These are phyloP conservation scores for Pachyrhizus erosus DNA, from an alignment of 306 rosid genomes.

Conservation along the genomic window DNA sequence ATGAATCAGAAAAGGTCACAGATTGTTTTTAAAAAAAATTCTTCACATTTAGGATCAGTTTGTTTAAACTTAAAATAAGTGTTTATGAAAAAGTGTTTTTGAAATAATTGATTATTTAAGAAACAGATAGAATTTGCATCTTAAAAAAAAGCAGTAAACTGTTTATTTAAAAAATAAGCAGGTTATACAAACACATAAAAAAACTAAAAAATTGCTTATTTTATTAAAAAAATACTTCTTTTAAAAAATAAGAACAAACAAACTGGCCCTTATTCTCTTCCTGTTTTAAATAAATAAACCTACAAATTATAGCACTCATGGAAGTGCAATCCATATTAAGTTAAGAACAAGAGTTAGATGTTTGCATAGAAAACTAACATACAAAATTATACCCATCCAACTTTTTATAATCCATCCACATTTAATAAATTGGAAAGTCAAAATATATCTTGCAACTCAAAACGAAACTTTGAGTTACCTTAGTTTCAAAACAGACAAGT, in stretches of 20 bases:
- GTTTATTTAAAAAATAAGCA: no score
- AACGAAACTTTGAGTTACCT: not conserved
- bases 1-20: slow-evolving; percentile 12
- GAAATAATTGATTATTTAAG: no score
- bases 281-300: not conserved
- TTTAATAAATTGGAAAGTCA: slow-evolving; percentile 6
- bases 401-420: not conserved
- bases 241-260: no score
- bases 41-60: no score
- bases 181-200: no score
- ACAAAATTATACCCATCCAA: slow-evolving; percentile 7
- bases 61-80: no score
- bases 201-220: no score
- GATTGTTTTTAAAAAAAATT: not conserved
- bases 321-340: not conserved
- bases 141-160: no score
- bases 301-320: not conserved
- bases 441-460: slow-evolving; percentile 25
- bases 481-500: not conserved
- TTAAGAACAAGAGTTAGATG: not conserved
- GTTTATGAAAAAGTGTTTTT: no score
- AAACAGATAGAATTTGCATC: no score
- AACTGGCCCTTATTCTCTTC: no score
- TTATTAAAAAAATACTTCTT: no score
- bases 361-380: slow-evolving; percentile 8